Evolutionary conservation across 2,329 filamentous ascomycete species (phyloP).

Genomic region (Cladosporium sp.): DNA sequence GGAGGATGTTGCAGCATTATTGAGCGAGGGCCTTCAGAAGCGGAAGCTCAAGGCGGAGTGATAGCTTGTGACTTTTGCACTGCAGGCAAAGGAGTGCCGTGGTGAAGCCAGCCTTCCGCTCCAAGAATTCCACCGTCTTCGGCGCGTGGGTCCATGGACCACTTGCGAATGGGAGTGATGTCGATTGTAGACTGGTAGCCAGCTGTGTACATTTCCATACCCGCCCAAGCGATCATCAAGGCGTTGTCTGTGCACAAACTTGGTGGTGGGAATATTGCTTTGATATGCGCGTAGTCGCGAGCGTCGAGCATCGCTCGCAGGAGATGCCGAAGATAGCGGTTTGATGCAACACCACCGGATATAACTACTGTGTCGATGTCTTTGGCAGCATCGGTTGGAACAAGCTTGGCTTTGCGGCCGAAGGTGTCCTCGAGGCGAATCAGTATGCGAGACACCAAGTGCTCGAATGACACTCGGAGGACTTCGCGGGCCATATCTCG

Average conservation of each 20-base stretch:
- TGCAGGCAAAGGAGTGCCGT: neutral
- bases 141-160: conserved; percentile 67
- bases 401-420: neutral
- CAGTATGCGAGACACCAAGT: conserved; percentile 73
- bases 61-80: conserved; percentile 15
- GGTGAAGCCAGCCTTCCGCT: conserved; percentile 50
- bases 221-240: conserved; percentile 95
- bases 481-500: conserved; percentile 67
- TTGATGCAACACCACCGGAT: conserved; percentile 87
- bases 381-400: neutral
- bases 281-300: conserved; percentile 63
- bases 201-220: conserved; percentile 83
- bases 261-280: conserved; percentile 72
- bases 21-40: conserved; percentile 48
- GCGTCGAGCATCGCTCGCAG: conserved; percentile 56
- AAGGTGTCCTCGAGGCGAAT: conserved; percentile 42
- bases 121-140: conserved; percentile 69
- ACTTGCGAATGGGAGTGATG: conserved; percentile 64
- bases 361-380: conserved; percentile 67
- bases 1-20: conserved; percentile 55
- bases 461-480: conserved; percentile 84
- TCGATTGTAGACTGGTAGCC: conserved; percentile 67
- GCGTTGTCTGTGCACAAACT: conserved; percentile 90
- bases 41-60: conserved; percentile 46
- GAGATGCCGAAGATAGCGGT: conserved; percentile 73